phyloP scores from a whole-genome alignment of 1,139 yeast species.

The Yamadazyma buinensis region DNA sequence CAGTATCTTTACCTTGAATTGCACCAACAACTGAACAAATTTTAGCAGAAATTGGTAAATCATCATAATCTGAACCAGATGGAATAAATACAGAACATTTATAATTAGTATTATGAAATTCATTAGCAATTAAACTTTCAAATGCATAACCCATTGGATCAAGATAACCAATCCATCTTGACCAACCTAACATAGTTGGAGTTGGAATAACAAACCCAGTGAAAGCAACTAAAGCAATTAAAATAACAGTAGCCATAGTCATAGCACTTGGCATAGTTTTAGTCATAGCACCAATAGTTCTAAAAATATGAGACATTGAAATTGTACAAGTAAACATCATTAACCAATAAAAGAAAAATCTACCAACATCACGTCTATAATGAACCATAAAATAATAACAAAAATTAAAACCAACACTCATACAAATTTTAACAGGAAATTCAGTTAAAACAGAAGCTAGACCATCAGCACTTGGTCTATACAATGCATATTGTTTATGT shows the following conservation, averaged over 20 bases:
- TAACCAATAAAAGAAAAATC: constrained; percentile 52
- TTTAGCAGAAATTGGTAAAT: constrained; percentile 23
- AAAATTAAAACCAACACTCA: constrained; percentile 42
- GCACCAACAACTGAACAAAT: constrained; percentile 69
- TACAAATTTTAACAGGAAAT: constrained; percentile 48
- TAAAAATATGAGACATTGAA: constrained; percentile 56
- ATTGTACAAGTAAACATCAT: constrained; percentile 30
- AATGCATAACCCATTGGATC: constrained; percentile 58
- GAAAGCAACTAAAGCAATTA: constrained; percentile 50
- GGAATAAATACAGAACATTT: constrained; percentile 45
- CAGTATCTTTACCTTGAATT: constrained; percentile 47
- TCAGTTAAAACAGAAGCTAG: constrained; percentile 54
- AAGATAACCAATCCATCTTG: constrained; percentile 55
- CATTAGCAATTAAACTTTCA: constrained; percentile 54
- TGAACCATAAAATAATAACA: constrained; percentile 55
- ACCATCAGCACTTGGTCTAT: constrained; percentile 63
- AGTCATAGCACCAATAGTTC: constrained; percentile 55
- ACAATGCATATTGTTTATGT: constrained; percentile 66
- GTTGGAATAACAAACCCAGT: constrained; percentile 59
- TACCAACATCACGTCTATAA: constrained; percentile 52
- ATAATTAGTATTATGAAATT: constrained; percentile 47
- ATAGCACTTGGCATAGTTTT: constrained; percentile 55
- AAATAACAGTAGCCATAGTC: constrained; percentile 55
- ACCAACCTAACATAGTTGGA: constrained; percentile 60
- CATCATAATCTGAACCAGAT: constrained; percentile 48